These are phyloP conservation scores for Amylocarpus encephaloides DNA, from an alignment of 2,329 filamentous ascomycete species.

Conservation along the genomic window DNA sequence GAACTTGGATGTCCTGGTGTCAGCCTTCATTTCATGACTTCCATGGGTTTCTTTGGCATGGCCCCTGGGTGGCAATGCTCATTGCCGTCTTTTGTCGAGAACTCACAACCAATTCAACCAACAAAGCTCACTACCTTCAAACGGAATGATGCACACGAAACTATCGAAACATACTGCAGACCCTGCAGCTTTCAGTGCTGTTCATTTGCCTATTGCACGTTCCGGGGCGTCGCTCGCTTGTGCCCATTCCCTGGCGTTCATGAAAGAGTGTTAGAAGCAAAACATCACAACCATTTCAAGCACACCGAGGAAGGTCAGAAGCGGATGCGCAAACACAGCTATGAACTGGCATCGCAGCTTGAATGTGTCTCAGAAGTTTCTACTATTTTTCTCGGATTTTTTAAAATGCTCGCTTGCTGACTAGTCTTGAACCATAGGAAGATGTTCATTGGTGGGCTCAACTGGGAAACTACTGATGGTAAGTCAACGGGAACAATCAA, in stretches of 20 bases:
- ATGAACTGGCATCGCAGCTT: background rate
- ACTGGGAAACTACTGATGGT: slow-evolving; percentile 99
- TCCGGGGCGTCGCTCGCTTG: no score
- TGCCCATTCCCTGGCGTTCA: no score
- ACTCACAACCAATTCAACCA: no score
- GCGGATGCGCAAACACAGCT: no score
- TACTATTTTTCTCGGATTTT: slow-evolving; percentile 9
- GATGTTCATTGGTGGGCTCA: slow-evolving; percentile 98
- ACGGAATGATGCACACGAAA: no score
- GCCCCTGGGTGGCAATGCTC: slow-evolving; percentile 2
- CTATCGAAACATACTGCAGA: no score
- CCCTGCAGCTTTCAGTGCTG: no score
- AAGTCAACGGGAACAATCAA: slow-evolving; percentile 37
- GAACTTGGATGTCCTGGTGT: slow-evolving; percentile 34
- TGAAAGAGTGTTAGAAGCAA: no score
- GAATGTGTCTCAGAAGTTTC: background rate
- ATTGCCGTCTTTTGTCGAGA: background rate
- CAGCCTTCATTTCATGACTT: slow-evolving; percentile 31
- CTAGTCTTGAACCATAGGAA: slow-evolving; percentile 56
- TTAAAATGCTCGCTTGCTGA: slow-evolving; percentile 21
- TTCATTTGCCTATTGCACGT: no score
- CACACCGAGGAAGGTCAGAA: no score
- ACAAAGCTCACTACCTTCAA: no score
- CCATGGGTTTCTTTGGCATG: slow-evolving; percentile 14
- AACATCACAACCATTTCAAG: no score